Evolutionary conservation across 345 rosid species (phyloP).

Genomic region (Eucalyptus lansdowneana): DNA sequence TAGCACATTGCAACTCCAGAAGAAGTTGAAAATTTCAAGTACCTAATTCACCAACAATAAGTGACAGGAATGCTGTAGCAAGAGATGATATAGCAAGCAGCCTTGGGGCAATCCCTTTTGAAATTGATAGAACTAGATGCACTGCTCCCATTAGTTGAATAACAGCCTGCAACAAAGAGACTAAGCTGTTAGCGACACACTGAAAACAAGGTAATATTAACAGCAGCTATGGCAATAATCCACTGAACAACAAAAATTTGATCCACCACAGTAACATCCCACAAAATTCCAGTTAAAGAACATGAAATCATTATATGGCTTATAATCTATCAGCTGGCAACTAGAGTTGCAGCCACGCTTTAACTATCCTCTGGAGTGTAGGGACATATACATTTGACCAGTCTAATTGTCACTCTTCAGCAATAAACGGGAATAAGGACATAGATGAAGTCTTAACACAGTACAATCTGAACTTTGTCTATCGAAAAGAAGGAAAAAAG

Average conservation of each 20-base stretch:
- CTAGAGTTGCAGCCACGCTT: background rate
- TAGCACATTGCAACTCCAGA: background rate
- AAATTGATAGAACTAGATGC: slow-evolving; percentile 5
- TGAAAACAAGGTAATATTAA: background rate
- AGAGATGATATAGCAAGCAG: slow-evolving; percentile 12
- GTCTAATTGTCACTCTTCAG: background rate
- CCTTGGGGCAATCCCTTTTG: background rate
- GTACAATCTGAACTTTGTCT: background rate
- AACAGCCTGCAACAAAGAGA: slow-evolving; percentile 18
- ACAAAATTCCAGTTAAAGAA: background rate
- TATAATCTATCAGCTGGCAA: background rate
- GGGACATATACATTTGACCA: background rate
- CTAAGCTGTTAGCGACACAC: background rate
- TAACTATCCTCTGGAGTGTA: background rate
- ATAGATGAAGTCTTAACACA: background rate
- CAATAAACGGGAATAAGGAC: background rate
- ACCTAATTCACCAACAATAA: slow-evolving; percentile 60
- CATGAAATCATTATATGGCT: background rate
- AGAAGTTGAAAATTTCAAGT: background rate
- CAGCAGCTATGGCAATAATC: background rate
- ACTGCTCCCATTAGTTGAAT: slow-evolving; percentile 20
- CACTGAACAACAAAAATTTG: background rate
- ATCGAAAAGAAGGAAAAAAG: background rate
- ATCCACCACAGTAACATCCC: background rate
- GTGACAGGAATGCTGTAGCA: slow-evolving; percentile 23